Conservation (phyloP, 1,139 yeast genomes). For the Yamadazyma sp. region DNA sequence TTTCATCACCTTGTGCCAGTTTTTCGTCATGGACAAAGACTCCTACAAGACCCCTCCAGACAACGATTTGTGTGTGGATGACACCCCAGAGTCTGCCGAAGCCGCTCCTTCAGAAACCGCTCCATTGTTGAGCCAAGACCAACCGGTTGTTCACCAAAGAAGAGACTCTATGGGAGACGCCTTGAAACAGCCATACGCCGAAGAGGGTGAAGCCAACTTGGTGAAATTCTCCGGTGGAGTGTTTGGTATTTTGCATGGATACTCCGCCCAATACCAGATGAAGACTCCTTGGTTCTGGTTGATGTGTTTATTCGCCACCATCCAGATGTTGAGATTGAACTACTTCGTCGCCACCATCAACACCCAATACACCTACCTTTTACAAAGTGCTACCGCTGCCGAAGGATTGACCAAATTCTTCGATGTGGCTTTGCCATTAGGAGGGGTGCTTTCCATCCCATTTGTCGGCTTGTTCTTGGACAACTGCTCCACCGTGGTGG, state of each 20-base stretch:
- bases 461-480: constrained; percentile 44
- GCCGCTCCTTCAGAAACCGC: constrained; percentile 19
- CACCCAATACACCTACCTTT: constrained; percentile 44
- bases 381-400: constrained; percentile 29
- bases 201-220: constrained; percentile 39
- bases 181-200: constrained; percentile 43
- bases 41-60: constrained; percentile 41
- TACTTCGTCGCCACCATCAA: constrained; percentile 48
- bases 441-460: constrained; percentile 44
- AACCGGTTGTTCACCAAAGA: constrained; percentile 18
- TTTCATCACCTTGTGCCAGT: constrained; percentile 40
- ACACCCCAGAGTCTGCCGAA: constrained; percentile 14
- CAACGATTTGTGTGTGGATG: constrained; percentile 28
- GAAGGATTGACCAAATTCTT: constrained; percentile 35
- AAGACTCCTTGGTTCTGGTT: constrained; percentile 45
- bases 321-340: constrained; percentile 46
- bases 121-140: constrained; percentile 18
- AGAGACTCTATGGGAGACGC: constrained; percentile 50
- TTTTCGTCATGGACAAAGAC: constrained; percentile 41
- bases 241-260: constrained; percentile 46
- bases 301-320: constrained; percentile 38
- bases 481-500: constrained; percentile 34
- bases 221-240: constrained; percentile 39
- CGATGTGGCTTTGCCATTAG: constrained; percentile 47
- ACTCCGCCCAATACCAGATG: constrained; percentile 40